These are phyloP conservation scores for Besnoitia besnoiti DNA, from an alignment of 169 alveolate genomes.

Conservation along the genomic window DNA sequence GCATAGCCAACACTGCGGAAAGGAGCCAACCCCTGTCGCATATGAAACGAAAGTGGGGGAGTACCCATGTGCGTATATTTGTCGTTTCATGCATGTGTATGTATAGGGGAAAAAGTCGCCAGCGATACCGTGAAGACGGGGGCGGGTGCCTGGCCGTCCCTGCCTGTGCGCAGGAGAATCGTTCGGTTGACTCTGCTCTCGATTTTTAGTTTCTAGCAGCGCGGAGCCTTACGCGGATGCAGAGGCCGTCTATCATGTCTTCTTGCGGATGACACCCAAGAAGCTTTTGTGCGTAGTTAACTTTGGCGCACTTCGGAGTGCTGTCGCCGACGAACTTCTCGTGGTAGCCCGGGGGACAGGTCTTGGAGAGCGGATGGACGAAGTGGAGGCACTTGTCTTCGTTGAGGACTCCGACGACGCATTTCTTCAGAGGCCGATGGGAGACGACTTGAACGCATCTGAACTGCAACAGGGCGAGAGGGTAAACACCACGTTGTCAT, in stretches of 20 bases:
- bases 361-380: background rate
- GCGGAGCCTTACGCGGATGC: background rate
- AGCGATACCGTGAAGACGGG: background rate
- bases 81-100: too few species aligned
- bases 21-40: too few species aligned
- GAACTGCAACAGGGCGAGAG: background rate
- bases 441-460: conserved; percentile 5
- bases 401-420: background rate
- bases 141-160: background rate
- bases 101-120: too few species aligned
- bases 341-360: conserved; percentile 14
- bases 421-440: background rate
- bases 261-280: conserved; percentile 27
- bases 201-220: too few species aligned
- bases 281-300: background rate
- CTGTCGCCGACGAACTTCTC: background rate
- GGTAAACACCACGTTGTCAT: too few species aligned
- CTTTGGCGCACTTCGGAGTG: conserved; percentile 21
- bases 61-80: too few species aligned
- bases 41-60: too few species aligned
- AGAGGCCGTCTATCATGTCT: background rate
- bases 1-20: too few species aligned
- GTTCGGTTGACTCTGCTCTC: background rate
- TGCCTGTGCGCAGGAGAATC: too few species aligned
- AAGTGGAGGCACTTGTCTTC: background rate